A percentile compares a stretch with the other conserved stretches of the same genome.
phyloP scores from a whole-genome alignment of 2,329 filamentous ascomycete species.

The Aspergillus vadensis region DNA sequence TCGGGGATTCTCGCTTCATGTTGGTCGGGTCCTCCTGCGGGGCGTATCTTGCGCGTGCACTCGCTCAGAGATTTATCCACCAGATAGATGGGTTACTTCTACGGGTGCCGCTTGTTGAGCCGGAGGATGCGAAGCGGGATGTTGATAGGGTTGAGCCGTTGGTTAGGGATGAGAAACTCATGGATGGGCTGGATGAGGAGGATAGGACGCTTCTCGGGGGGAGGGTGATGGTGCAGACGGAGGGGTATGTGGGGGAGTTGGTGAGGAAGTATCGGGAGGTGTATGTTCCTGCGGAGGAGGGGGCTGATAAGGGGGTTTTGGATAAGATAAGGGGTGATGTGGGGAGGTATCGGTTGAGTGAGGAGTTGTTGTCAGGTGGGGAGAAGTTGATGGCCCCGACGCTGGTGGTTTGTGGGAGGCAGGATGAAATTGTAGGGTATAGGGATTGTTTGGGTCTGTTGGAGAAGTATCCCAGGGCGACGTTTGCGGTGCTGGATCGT shows the following conservation, averaged over 20 bases:
- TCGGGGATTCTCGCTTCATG: slow-evolving; percentile 27
- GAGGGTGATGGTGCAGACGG: slow-evolving; percentile 30
- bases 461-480: slow-evolving; percentile 31
- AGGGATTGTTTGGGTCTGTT: slow-evolving; percentile 32
- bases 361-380: background rate
- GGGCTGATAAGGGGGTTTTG: slow-evolving; percentile 24
- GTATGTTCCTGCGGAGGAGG: slow-evolving; percentile 21
- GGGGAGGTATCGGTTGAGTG: slow-evolving; percentile 21
- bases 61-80: slow-evolving; percentile 28
- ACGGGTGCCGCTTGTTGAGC: slow-evolving; percentile 32
- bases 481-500: slow-evolving; percentile 30
- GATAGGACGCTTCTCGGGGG: slow-evolving; percentile 26
- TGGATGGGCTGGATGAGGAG: slow-evolving; percentile 3
- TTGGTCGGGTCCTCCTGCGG: slow-evolving; percentile 33
- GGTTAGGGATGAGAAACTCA: background rate
- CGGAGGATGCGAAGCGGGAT: slow-evolving; percentile 26
- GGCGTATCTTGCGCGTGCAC: slow-evolving; percentile 31
- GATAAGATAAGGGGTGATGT: slow-evolving; percentile 31
- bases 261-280: slow-evolving; percentile 25
- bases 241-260: slow-evolving; percentile 25
- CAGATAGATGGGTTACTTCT: slow-evolving; percentile 31
- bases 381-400: slow-evolving; percentile 31
- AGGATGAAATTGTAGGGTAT: slow-evolving; percentile 32
- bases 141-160: slow-evolving; percentile 24
- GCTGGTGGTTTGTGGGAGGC: slow-evolving; percentile 31